Percentiles rank a stretch among this genome's conserved stretches.
phyloP scores from a whole-genome alignment of 1,284 basidiomycete genomes.

The Gomphus sp. region DNA sequence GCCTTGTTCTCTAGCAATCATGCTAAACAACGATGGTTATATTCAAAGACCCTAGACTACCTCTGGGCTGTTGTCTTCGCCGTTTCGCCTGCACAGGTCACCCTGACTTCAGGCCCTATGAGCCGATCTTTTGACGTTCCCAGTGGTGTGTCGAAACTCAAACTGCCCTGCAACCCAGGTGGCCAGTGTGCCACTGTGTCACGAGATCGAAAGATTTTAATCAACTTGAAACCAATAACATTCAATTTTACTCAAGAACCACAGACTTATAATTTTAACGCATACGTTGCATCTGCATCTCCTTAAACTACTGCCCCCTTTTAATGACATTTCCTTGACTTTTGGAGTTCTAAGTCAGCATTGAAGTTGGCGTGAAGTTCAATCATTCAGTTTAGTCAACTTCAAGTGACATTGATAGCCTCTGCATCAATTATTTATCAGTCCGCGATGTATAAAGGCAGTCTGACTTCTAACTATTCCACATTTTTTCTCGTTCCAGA shows the following conservation, averaged over 20 bases:
- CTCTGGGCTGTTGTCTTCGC: constrained; percentile 62
- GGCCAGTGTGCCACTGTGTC: constrained; percentile 42
- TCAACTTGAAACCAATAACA: constrained; percentile 36
- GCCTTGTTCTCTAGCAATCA: constrained; percentile 2
- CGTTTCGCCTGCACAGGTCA: constrained; percentile 42
- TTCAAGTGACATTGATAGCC: not conserved
- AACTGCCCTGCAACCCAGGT: constrained; percentile 8
- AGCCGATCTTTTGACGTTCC: constrained; percentile 40
- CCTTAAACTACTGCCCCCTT: not conserved
- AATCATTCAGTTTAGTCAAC: not conserved
- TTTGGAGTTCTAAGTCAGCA: not conserved
- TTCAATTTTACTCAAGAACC: constrained; percentile 49
- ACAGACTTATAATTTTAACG: constrained; percentile 55
- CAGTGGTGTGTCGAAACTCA: constrained; percentile 57
- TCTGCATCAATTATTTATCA: not conserved
- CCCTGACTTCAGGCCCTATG: constrained; percentile 37
- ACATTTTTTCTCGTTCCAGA: not conserved
- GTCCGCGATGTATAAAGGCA: not conserved
- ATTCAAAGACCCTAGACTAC: constrained; percentile 36
- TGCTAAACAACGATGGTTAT: constrained; percentile 1
- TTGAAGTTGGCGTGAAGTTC: not conserved
- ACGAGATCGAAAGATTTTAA: constrained; percentile 43
- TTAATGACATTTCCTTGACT: too few relatives aligned
- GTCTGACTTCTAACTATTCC: not conserved
- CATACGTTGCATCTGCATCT: constrained; percentile 29